These are phyloP conservation scores for Diaporthe batatas DNA, from an alignment of 2,329 filamentous ascomycete genomes.

Conservation along the genomic window DNA sequence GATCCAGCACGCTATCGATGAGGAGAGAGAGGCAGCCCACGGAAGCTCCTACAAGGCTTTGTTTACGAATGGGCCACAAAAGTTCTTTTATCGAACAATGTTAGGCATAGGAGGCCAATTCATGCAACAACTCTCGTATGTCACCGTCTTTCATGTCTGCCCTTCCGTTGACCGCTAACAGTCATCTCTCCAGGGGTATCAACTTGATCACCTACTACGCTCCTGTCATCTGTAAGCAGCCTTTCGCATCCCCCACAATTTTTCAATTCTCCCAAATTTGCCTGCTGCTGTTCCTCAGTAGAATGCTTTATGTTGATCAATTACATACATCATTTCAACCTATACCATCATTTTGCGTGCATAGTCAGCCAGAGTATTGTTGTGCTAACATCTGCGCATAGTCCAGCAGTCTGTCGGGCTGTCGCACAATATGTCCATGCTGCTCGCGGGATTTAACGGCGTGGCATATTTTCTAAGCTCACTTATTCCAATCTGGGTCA, in stretches of 20 bases:
- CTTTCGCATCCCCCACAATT: background rate
- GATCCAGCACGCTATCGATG: constrained; percentile 56
- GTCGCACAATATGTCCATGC: constrained; percentile 67
- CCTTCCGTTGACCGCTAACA: constrained; percentile 41
- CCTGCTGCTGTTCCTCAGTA: background rate
- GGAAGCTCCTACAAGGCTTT: constrained; percentile 52
- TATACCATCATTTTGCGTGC: constrained; percentile 44
- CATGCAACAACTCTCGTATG: constrained; percentile 46
- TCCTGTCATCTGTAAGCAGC: constrained; percentile 41
- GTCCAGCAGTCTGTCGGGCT: constrained; percentile 59
- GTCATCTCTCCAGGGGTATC: constrained; percentile 42
- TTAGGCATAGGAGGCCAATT: constrained; percentile 48
- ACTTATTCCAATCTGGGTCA: constrained; percentile 71
- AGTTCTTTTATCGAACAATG: constrained; percentile 53
- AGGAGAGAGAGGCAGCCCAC: constrained; percentile 55
- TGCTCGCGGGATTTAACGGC: constrained; percentile 67
- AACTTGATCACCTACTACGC: constrained; percentile 50
- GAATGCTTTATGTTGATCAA: constrained; percentile 45
- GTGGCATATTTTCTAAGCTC: constrained; percentile 67
- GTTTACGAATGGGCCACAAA: constrained; percentile 53
- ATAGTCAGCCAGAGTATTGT: constrained; percentile 46
- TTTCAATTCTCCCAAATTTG: background rate
- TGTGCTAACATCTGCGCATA: constrained; percentile 45
- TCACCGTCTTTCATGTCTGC: background rate
- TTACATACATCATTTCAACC: constrained; percentile 42